Evolutionary conservation across 2,329 filamentous ascomycete genomes (phyloP).

Genomic region (Monosporascus sp.): DNA sequence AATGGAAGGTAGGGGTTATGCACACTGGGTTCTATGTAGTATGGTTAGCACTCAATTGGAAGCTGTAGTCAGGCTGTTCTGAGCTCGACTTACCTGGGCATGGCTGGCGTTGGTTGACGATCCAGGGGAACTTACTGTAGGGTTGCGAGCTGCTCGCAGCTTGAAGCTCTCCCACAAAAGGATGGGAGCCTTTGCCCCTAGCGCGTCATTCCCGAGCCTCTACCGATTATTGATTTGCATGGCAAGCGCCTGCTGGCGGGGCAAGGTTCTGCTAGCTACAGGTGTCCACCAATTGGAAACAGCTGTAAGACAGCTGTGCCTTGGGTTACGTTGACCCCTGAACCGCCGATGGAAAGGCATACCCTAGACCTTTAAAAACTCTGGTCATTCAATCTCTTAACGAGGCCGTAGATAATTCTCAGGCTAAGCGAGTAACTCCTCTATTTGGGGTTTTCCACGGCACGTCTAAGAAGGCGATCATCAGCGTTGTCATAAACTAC

Average conservation of each 20-base stretch:
- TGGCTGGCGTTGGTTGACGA: slow-evolving; percentile 17
- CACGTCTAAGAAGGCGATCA: no score
- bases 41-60: slow-evolving; percentile 15
- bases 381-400: no score
- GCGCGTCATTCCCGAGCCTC: slow-evolving; percentile 6
- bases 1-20: slow-evolving; percentile 22
- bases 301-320: not conserved
- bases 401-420: no score
- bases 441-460: no score
- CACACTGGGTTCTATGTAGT: slow-evolving; percentile 16
- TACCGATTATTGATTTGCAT: no score
- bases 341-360: no score
- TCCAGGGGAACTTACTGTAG: not conserved
- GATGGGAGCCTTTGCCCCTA: slow-evolving; percentile 7
- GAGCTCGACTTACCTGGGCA: slow-evolving; percentile 20
- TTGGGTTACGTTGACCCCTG: no score
- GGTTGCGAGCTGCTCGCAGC: not conserved
- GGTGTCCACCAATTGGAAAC: not conserved
- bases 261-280: not conserved
- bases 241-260: no score
- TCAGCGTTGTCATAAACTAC: no score
- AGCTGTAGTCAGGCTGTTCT: not conserved
- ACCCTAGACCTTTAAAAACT: no score
- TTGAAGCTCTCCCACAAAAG: slow-evolving; percentile 8
- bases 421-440: no score